phyloP scores from a whole-genome alignment of 2,329 filamentous ascomycete species.

The Coniochaeta pulveracea region DNA sequence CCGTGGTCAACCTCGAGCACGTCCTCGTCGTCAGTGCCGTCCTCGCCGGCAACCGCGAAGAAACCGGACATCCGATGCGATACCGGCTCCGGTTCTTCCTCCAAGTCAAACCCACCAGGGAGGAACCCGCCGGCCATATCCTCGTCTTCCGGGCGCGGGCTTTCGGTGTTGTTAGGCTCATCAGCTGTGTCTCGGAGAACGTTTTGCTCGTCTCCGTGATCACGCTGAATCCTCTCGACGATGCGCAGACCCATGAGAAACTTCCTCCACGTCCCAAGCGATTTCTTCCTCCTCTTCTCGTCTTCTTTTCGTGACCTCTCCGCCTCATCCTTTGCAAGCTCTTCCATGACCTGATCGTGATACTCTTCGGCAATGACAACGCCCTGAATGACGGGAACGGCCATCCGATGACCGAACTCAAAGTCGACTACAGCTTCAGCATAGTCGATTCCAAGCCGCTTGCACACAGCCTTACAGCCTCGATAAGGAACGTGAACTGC shows the following conservation, averaged over 20 bases:
- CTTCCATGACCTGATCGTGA: conserved; percentile 60
- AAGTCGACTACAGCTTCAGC: conserved; percentile 94
- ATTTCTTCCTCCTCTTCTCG: conserved; percentile 65
- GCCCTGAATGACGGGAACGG: conserved; percentile 82
- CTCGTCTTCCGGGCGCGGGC: conserved; percentile 26
- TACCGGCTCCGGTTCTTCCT: conserved; percentile 23
- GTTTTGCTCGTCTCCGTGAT: too few relatives aligned
- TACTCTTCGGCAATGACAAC: conserved; percentile 82
- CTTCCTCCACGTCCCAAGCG: conserved; percentile 71
- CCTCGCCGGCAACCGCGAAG: conserved; percentile 32
- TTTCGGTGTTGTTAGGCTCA: too few relatives aligned
- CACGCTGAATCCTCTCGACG: conserved; percentile 60
- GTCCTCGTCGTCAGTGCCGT: conserved; percentile 25
- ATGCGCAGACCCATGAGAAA: conserved; percentile 81
- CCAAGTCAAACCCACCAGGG: conserved; percentile 42
- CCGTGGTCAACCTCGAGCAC: conserved; percentile 21
- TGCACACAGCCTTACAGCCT: conserved; percentile 70
- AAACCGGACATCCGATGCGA: conserved; percentile 29
- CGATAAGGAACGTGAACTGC: conserved; percentile 75
- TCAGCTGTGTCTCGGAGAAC: too few relatives aligned
- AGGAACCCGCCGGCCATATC: conserved; percentile 52
- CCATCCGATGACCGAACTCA: conserved; percentile 90
- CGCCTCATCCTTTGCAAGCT: conserved; percentile 66
- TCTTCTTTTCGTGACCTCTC: conserved; percentile 71
- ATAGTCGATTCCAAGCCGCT: conserved; percentile 73